phyloP scores from a whole-genome alignment of 441 rosid genomes.

The Eutrema salsugineum region DNA sequence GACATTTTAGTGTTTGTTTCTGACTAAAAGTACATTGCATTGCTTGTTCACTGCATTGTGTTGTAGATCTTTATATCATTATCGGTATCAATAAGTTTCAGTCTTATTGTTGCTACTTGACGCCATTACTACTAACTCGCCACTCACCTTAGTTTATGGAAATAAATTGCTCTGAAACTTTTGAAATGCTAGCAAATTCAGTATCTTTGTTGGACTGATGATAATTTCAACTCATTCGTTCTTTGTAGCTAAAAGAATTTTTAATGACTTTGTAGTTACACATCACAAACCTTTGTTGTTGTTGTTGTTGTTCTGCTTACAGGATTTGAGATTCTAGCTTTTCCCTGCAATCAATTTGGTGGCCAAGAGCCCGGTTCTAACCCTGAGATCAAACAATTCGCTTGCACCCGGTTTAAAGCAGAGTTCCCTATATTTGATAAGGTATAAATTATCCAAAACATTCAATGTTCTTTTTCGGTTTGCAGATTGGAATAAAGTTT shows the following conservation, averaged over 20 bases:
- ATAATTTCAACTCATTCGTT: not conserved
- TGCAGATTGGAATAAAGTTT: not conserved
- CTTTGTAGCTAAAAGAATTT: not conserved
- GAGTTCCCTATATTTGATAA: slow-evolving; percentile 80
- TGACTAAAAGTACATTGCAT: not conserved
- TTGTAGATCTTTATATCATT: not conserved
- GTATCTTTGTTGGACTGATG: not conserved
- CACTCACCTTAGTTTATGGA: not conserved
- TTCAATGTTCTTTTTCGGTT: not conserved
- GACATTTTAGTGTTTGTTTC: not conserved
- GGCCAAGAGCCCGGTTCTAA: slow-evolving; percentile 76
- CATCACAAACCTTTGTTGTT: not conserved
- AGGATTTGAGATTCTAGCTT: slow-evolving; percentile 76
- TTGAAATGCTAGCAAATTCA: not conserved
- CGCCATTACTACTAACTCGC: not conserved
- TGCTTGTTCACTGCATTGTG: not conserved
- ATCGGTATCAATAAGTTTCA: not conserved
- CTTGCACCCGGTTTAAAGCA: slow-evolving; percentile 73
- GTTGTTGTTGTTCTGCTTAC: not conserved
- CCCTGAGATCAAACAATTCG: slow-evolving; percentile 61
- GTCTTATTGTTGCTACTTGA: not conserved
- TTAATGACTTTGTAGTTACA: not conserved
- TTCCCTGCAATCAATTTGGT: slow-evolving; percentile 81
- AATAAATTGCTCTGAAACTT: not conserved
- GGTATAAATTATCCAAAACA: slow-evolving; percentile 26